Evolutionary conservation across 345 rosid genomes (phyloP), one percentile per base, ranked within the genome.

Genomic region (Hypericum perforatum): DNA sequence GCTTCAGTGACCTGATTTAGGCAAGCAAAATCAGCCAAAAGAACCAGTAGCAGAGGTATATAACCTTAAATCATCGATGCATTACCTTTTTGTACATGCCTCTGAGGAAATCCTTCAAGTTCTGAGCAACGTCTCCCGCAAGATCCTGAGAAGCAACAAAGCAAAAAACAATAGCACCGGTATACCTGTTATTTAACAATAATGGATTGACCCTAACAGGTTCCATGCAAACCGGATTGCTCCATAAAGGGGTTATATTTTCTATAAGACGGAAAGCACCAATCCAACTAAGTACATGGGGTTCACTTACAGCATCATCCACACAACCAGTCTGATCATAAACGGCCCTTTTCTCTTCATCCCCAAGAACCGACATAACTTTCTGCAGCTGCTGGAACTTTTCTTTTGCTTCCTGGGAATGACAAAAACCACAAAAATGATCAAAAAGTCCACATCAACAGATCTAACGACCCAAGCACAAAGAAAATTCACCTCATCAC

Each of bases 351-450:
- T 89, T 89, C 74, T 89, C 94, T 61, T 79, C 85, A 67, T 94
- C 96, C 6, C 92, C 97, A 0, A 89, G 88, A 70, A 94, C 71
- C 0, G 94, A 84, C 16, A 94, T 86, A 64, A 86, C 95, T 70
- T 84, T 94, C 63, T 94, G 95, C 73, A 94, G 63, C 60, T 84
- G 91, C 81, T 94, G 97, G 70, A 89, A 89, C 44, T 89, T 94
- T 71, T 84, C 99, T 58, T 89, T 94, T 43, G 97, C 95, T 49
- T 84, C 97, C 98, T 92, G 48, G 42, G 55, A 16, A 58, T 22
- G 38, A 41, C 12, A 49, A 15, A 37, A 52, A n/a, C 11, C 11
- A 9, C 57, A 48, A 3, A 37, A 5, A 39, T 57, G 13, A 15
- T 49, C 45, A 39, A 6, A 48, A 0, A 41, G 47, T 10, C 8